These are phyloP conservation scores for Penstemon eatonii DNA, from an alignment of 257 asterid genomes.

Conservation along the genomic window DNA sequence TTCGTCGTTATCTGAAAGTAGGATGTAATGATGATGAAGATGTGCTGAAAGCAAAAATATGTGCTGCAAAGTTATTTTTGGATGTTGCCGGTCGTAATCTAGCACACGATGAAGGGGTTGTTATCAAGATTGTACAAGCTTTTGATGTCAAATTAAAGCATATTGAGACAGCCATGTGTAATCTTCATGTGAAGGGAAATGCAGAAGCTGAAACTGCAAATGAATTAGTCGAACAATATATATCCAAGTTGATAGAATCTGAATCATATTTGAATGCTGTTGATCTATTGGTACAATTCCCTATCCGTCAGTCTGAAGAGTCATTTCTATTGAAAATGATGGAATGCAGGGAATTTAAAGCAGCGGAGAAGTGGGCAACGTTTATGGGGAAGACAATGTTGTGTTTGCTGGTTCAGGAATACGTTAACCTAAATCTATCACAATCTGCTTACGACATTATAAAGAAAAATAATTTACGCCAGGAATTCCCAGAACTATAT, in stretches of 20 bases:
- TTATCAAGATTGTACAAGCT: conserved; percentile 63
- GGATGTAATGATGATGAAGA: conserved; percentile 46
- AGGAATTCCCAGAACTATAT: conserved; percentile 84
- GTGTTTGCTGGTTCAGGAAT: conserved; percentile 66
- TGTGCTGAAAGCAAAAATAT: conserved; percentile 45
- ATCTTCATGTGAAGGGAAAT: conserved; percentile 33
- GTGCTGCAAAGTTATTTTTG: conserved; percentile 66
- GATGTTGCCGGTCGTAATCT: conserved; percentile 42
- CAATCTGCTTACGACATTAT: conserved; percentile 58
- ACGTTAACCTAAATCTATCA: conserved; percentile 49
- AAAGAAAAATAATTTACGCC: conserved; percentile 61
- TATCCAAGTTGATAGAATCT: conserved; percentile 48
- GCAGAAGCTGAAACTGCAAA: conserved; percentile 42
- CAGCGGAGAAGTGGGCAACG: conserved; percentile 95
- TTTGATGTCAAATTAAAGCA: conserved; percentile 53
- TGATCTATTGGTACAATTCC: conserved; percentile 68
- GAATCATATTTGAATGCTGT: conserved; percentile 66
- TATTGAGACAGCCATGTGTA: conserved; percentile 50
- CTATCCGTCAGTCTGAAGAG: conserved; percentile 59
- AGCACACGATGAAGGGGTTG: conserved; percentile 56
- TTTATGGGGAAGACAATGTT: conserved; percentile 74
- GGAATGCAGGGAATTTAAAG: conserved; percentile 56
- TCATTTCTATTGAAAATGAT: conserved; percentile 67
- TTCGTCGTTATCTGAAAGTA: conserved; percentile 53
- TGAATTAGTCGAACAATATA: conserved; percentile 59